Evolutionary conservation across 768 basidiomycete species (phyloP), one percentile per base, ranked within the genome.

Genomic region (Phanerochaete carnosa): DNA sequence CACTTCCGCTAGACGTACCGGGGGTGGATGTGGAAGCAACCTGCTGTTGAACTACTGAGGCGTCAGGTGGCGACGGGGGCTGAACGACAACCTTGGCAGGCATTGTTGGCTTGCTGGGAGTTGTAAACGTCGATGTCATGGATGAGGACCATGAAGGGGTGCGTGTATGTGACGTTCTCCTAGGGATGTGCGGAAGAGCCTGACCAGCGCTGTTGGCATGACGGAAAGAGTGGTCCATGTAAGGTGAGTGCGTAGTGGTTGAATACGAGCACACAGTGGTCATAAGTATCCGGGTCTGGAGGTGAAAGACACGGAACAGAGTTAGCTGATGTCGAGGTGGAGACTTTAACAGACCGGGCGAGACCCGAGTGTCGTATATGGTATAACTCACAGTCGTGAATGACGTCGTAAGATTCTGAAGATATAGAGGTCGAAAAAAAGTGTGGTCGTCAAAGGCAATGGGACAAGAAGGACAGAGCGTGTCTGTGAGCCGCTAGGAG

Each of bases 121-220:
- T 53, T 55, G 35, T 65, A 66, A 64, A 64, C 62, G 64, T 59
- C 7, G 30, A 43, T 30, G 55, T 30, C 4, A 19, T 19, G 39
- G 39, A 4, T 4, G 39, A 9, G 25, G 52, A 57, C 29, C n/a
- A 61, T 35, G 35, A 62, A 47, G 23, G 60, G 33, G 68, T 72
- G 29, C 49, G 65, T 54, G 73, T 58, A 37, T 35, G 70, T 4
- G 76, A 68, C 35, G 68, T 70, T 51, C 87, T 76, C 56, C 86
- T 81, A 37, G 89, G 86, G 55, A 89, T 78, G 54, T 81, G 75
- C 16, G 88, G 87, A n/a, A 89, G 80, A 57, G 87, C 81, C 8
- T 76, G 75, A 2, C 83, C 80, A 32, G 88, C 85, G 30, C 77
- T 72, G 71, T 86, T 89, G 45, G 83, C 74, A 60, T 71, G 66